A percentile compares a stretch with the other conserved stretches of the same genome.
phyloP scores from a whole-genome alignment of 768 basidiomycete species.

The Cantharellus anzutake region DNA sequence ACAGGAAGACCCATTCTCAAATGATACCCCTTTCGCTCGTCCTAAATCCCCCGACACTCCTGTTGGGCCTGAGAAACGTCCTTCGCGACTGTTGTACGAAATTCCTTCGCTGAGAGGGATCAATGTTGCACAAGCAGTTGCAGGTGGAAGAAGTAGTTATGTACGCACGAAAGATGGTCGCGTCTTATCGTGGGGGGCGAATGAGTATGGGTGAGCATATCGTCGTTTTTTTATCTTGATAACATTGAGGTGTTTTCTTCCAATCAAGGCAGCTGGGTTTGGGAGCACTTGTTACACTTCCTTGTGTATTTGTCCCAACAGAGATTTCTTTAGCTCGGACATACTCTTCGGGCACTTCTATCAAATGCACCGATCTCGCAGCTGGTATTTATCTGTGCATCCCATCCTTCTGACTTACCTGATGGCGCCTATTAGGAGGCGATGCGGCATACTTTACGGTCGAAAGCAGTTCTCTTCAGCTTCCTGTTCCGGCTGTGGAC shows the following conservation, averaged over 20 bases:
- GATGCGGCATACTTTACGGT: conserved; percentile 63
- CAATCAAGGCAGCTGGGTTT: conserved; percentile 56
- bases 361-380: conserved; percentile 42
- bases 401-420: neutral
- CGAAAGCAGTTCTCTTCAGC: conserved; percentile 22
- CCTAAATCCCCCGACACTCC: neutral
- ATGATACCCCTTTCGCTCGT: conserved; percentile 25
- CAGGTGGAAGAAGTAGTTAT: conserved; percentile 57
- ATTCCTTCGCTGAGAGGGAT: conserved; percentile 53
- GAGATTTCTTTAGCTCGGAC: conserved; percentile 59
- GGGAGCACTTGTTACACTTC: conserved; percentile 39
- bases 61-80: conserved; percentile 22
- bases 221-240: neutral
- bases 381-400: conserved; percentile 29
- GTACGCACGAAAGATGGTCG: conserved; percentile 43
- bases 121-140: conserved; percentile 44
- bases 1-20: conserved; percentile 30
- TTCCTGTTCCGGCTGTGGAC: conserved; percentile 20
- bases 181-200: conserved; percentile 80
- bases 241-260: conserved; percentile 1
- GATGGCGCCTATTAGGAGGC: conserved; percentile 29
- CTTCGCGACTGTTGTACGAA: conserved; percentile 50
- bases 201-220: conserved; percentile 50
- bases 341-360: conserved; percentile 28
- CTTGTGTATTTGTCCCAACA: conserved; percentile 62